Base-by-base conservation (phyloP, 345 rosid genomes). In the Crucihimalaya himalaica region DNA sequence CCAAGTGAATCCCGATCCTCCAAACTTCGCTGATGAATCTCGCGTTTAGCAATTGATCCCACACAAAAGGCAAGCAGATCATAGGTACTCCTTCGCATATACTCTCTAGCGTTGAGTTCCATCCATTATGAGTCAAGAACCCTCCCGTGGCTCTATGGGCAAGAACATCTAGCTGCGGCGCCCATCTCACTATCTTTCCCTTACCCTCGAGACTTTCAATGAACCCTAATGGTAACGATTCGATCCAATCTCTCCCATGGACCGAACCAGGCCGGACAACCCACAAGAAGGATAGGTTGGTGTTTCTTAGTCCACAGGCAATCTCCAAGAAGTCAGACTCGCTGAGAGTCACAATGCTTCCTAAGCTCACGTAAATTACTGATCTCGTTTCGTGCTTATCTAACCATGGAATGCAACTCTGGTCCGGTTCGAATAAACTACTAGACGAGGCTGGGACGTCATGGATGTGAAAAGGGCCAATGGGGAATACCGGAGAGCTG, bases 31-130 rank as follows among this genome's bases (percentile, higher is more conserved):
- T 68, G 19, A 81, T 81, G 42, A 77, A 79, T 73, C 96, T 78
- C 8, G 93, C 83, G 37, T 89, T 93, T 48, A 84, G 27, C 23
- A 72, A 78, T 64, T 90, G 97, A 16, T 90, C 97, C 43, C 80
- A 85, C 14, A 78, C 76, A 37, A 55, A 80, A 14, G 97, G 93
- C 87, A 88, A 89, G 20, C 96, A 85, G 28, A 89, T 76, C 97
- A 90, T 88, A 0, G 96, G 97, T 56, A 87, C 88, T 0, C 93
- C 88, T 0, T 81, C 83, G 0, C 70, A 78, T 0, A 86, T 56
- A 68, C 92, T 85, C 75, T 93, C 98, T 71, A 90, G 10, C 0
- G 90, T 90, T 1, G 96, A 93, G 81, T 93, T 93, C 96, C 97
- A 86, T 9, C 96, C 92, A 45, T 83, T 79, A 29, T 89, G 96